phyloP scores from a whole-genome alignment of 108 stramenopile species.

The Skeletonema tropicum region DNA sequence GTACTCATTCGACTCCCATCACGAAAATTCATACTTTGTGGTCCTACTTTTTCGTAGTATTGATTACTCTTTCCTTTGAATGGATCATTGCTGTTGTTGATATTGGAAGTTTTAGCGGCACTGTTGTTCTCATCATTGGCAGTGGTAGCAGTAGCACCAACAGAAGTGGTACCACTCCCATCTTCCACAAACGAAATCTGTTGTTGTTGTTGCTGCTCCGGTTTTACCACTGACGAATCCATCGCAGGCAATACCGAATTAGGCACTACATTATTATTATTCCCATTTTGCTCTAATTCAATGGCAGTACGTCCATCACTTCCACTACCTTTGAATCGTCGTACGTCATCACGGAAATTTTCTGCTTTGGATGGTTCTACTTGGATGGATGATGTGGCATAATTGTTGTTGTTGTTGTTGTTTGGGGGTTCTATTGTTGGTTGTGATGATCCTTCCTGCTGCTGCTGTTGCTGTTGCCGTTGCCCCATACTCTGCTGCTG shows the following conservation, averaged over 20 bases:
- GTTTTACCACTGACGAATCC: neutral
- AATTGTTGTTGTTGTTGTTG: neutral
- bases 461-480: too few relatives aligned
- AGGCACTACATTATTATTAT: neutral
- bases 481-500: neutral
- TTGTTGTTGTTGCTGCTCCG: neutral
- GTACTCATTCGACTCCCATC: slow-evolving; percentile 35
- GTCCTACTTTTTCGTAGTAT: slow-evolving; percentile 15
- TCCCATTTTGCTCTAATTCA: neutral
- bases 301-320: neutral
- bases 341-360: neutral
- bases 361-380: neutral
- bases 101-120: neutral
- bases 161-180: too few relatives aligned
- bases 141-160: neutral
- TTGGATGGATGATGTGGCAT: neutral
- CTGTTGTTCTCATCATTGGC: too few relatives aligned
- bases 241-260: neutral
- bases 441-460: neutral
- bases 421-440: neutral
- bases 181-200: too few relatives aligned
- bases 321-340: neutral
- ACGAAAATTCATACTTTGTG: slow-evolving; percentile 28
- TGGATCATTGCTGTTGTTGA: neutral
- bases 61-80: slow-evolving; percentile 1